These are phyloP conservation scores for Beauveria rudraprayagi DNA, from an alignment of 2,329 filamentous ascomycete genomes.

Conservation along the genomic window DNA sequence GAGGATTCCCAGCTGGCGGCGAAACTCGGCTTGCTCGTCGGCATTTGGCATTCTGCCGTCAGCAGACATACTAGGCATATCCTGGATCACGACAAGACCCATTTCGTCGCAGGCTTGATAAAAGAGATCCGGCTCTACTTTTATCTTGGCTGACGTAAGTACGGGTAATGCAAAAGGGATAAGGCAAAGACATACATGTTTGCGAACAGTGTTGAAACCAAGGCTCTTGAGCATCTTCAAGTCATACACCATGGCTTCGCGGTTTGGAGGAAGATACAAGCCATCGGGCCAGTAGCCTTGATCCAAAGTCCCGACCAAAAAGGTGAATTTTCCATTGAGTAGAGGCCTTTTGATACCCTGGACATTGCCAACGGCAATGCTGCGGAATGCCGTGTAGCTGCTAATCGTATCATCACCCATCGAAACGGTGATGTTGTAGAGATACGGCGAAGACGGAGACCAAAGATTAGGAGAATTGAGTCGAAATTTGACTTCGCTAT, in stretches of 20 bases:
- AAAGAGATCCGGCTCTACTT: slow-evolving; percentile 58
- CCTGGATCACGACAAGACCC: slow-evolving; percentile 60
- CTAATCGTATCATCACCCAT: slow-evolving; percentile 42
- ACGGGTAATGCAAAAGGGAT: background rate
- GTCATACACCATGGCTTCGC: slow-evolving; percentile 61
- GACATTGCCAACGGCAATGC: slow-evolving; percentile 47
- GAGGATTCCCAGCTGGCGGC: slow-evolving; percentile 53
- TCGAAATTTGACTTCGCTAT: slow-evolving; percentile 44
- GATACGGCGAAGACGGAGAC: slow-evolving; percentile 53
- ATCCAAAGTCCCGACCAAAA: slow-evolving; percentile 60
- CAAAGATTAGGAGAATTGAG: slow-evolving; percentile 51
- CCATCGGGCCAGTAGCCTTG: slow-evolving; percentile 68
- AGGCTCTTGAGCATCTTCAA: slow-evolving; percentile 54
- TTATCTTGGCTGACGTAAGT: slow-evolving; percentile 37
- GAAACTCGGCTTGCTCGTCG: slow-evolving; percentile 54
- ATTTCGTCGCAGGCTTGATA: slow-evolving; percentile 60
- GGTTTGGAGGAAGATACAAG: slow-evolving; percentile 54
- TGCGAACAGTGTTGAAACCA: slow-evolving; percentile 63
- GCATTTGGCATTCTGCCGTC: slow-evolving; percentile 28
- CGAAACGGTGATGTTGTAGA: slow-evolving; percentile 57
- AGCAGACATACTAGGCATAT: slow-evolving; percentile 56
- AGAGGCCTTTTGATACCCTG: slow-evolving; percentile 53
- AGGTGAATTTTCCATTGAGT: slow-evolving; percentile 61
- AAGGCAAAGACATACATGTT: slow-evolving; percentile 45
- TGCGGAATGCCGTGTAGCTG: slow-evolving; percentile 65